phyloP scores from a whole-genome alignment of 805 yeast genomes.

The Pichia membranifaciens region DNA sequence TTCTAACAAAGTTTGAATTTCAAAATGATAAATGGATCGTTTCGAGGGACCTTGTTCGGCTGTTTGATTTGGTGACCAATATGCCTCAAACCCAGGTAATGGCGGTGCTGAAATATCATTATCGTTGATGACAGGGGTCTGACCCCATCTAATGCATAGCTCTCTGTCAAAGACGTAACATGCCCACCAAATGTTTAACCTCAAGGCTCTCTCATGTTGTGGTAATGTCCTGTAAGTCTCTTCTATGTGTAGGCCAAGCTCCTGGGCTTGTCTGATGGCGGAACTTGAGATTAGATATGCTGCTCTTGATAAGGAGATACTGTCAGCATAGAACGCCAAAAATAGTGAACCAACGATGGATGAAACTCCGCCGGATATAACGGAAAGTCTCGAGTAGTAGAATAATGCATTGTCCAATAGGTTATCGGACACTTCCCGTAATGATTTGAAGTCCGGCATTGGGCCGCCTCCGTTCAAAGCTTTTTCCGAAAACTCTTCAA shows the following conservation, averaged over 20 bases:
- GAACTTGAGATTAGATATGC: constrained; percentile 38
- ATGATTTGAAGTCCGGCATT: constrained; percentile 16
- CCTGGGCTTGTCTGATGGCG: constrained; percentile 50
- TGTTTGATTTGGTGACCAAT: constrained; percentile 17
- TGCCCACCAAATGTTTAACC: constrained; percentile 44
- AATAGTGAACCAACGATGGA: constrained; percentile 49
- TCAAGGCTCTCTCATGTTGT: constrained; percentile 31
- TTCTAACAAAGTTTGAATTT: constrained; percentile 10
- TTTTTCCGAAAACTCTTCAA: constrained; percentile 7
- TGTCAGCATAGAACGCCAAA: constrained; percentile 36
- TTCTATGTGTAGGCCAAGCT: constrained; percentile 49
- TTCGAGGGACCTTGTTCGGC: constrained; percentile 5
- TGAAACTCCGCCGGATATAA: constrained; percentile 45
- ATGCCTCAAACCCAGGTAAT: constrained; percentile 19
- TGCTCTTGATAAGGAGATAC: constrained; percentile 31
- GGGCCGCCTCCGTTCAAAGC: neutral
- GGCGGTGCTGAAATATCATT: constrained; percentile 34
- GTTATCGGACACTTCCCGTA: constrained; percentile 26
- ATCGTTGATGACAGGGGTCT: constrained; percentile 41
- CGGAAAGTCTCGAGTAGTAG: constrained; percentile 47
- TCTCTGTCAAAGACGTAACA: constrained; percentile 44
- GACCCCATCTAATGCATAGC: constrained; percentile 40
- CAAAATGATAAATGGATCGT: constrained; percentile 7
- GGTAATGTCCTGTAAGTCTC: constrained; percentile 38
- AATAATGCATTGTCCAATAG: constrained; percentile 38